Conservation (phyloP, 2,329 filamentous ascomycete genomes). For the Talaromyces sp. region DNA sequence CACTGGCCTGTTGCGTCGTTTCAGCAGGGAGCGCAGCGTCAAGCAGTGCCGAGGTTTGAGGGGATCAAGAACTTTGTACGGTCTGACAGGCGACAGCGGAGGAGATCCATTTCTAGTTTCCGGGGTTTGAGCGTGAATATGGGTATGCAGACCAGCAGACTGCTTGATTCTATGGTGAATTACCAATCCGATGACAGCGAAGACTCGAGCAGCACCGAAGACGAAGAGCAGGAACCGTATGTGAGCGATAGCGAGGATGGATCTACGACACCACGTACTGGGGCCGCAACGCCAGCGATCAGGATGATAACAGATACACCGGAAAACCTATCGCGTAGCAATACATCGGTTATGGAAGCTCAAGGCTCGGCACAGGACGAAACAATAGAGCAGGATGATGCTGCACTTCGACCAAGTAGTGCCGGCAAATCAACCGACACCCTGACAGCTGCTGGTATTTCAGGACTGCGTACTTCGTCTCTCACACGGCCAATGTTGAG, state of each 20-base stretch:
- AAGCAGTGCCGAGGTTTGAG: slow-evolving; percentile 43
- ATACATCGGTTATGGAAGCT: neutral
- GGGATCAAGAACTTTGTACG: slow-evolving; percentile 59
- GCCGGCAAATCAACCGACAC: neutral
- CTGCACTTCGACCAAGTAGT: neutral
- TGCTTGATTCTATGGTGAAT: slow-evolving; percentile 58
- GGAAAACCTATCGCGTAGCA: neutral
- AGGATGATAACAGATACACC: neutral
- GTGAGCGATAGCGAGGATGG: slow-evolving; percentile 28
- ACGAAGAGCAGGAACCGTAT: slow-evolving; percentile 39
- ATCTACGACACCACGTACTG: slow-evolving; percentile 10
- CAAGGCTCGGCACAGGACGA: neutral
- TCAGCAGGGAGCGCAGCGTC: slow-evolving; percentile 45
- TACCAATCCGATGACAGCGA: slow-evolving; percentile 46
- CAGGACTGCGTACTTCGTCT: slow-evolving; percentile 10
- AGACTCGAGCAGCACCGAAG: slow-evolving; percentile 35
- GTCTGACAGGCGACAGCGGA: slow-evolving; percentile 48
- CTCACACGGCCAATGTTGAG: slow-evolving; percentile 23
- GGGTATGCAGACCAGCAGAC: slow-evolving; percentile 69
- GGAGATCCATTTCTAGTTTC: slow-evolving; percentile 45
- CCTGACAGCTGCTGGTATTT: neutral
- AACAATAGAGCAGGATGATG: neutral
- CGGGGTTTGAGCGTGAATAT: slow-evolving; percentile 58
- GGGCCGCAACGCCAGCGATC: slow-evolving; percentile 1
- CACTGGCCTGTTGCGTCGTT: slow-evolving; percentile 52